These are phyloP conservation scores for Crithidia sp. DNA, from an alignment of 208 protist genomes.

Conservation along the genomic window DNA sequence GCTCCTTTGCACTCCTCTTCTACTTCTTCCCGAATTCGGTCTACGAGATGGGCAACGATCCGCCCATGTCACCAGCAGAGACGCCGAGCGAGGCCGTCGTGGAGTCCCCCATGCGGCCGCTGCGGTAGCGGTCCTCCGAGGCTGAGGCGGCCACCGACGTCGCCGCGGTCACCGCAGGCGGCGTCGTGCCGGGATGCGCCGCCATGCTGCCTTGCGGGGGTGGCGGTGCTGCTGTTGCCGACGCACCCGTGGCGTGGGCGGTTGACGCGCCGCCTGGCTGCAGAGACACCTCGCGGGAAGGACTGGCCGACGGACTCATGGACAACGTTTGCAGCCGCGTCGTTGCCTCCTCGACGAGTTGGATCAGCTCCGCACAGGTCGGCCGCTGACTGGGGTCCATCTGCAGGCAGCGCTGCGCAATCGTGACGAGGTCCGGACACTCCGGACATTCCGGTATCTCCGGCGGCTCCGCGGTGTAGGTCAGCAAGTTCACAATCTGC, in stretches of 20 bases:
- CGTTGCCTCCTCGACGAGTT: constrained; percentile 54
- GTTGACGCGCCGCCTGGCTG: not conserved
- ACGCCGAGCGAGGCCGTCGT: not conserved
- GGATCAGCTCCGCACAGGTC: constrained; percentile 80
- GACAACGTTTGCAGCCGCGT: constrained; percentile 44
- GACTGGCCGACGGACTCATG: constrained; percentile 36
- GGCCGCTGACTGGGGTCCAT: constrained; percentile 61
- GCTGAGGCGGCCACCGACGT: not conserved
- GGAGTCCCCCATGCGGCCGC: constrained; percentile 7
- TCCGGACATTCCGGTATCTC: constrained; percentile 80
- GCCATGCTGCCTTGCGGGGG: not conserved
- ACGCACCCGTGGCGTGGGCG: not conserved
- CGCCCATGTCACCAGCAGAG: constrained; percentile 1
- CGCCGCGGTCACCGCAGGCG: not conserved
- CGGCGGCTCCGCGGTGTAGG: constrained; percentile 78
- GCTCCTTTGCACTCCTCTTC: no score
- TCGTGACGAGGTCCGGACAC: constrained; percentile 68
- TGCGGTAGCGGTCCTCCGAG: constrained; percentile 15
- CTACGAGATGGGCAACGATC: not conserved
- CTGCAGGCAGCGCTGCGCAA: constrained; percentile 66
- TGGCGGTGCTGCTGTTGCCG: constrained; percentile 3
- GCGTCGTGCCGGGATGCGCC: not conserved
- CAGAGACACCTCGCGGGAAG: constrained; percentile 30
- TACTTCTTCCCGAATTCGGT: not conserved
- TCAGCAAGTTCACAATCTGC: constrained; percentile 87